A percentile compares a stretch with the other conserved stretches of the same genome.
phyloP scores from a whole-genome alignment of 2,329 filamentous ascomycete genomes.

The Scedosporium boydii region DNA sequence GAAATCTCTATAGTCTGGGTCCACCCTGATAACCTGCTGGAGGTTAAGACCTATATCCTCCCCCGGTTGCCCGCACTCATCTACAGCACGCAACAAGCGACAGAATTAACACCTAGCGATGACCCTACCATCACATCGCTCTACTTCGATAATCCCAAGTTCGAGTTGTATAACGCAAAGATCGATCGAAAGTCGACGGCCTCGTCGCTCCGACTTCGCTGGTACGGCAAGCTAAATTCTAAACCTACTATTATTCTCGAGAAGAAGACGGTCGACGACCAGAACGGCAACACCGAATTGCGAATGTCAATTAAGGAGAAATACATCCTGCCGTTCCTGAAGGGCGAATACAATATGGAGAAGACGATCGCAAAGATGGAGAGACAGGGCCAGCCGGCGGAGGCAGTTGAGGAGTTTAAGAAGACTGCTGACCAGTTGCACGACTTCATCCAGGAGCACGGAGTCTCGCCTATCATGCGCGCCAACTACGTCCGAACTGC shows the following conservation, averaged over 20 bases:
- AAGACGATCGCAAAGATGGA: conserved; percentile 84
- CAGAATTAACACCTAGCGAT: conserved; percentile 68
- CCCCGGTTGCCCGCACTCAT: conserved; percentile 84
- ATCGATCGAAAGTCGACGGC: conserved; percentile 67
- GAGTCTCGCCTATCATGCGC: conserved; percentile 74
- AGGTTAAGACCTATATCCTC: conserved; percentile 93
- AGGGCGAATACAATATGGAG: conserved; percentile 83
- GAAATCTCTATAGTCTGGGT: conserved; percentile 62
- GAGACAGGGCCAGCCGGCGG: conserved; percentile 57
- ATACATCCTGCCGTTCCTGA: conserved; percentile 79
- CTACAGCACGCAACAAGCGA: conserved; percentile 81
- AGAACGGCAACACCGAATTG: conserved; percentile 68
- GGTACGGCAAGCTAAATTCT: conserved; percentile 77
- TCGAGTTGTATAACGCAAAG: conserved; percentile 80
- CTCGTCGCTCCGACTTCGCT: conserved; percentile 75
- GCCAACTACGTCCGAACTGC: conserved; percentile 92
- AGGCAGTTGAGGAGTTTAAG: conserved; percentile 61
- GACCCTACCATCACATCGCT: conserved; percentile 91
- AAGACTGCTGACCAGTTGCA: conserved; percentile 69
- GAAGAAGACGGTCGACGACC: conserved; percentile 75
- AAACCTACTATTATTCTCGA: conserved; percentile 78
- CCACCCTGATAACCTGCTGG: conserved; percentile 86
- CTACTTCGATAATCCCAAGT: conserved; percentile 86
- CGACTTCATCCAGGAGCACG: conserved; percentile 64
- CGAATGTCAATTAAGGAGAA: conserved; percentile 87